Base-by-base conservation (phyloP, 2,329 filamentous ascomycete genomes). In the Akanthomyces dipterigenus region DNA sequence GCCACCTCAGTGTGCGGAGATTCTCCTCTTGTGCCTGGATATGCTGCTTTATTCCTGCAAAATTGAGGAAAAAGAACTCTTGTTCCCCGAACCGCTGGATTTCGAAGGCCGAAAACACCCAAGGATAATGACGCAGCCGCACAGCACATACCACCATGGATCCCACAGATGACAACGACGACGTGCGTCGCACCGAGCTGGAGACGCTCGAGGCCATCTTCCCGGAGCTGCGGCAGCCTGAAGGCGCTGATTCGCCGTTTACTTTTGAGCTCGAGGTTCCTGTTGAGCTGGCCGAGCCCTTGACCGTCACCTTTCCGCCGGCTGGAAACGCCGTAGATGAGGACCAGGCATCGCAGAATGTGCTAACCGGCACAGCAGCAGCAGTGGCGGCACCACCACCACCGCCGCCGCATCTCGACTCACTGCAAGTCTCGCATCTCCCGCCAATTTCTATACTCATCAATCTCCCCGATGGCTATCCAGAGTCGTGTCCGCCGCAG, bases 221-320 rank as follows among this genome's bases (percentile, higher is more conserved):
- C 65, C 86, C 86, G n/a, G 87, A 89, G 71, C 81, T 89, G 16
- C 76, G 76, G 34, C 72, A 74, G 9, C 70, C 78, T 22, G 70
- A 77, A 50, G 69, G 75, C 7, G 67, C 77, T 36, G 74, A 79
- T 62, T 63, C 64, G 36, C 70, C 69, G n/a, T 79, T 80, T 66
- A 76, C 75, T 8, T 80, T 87, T 69, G 76, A 77, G 48, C 78
- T 88, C 61, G 81, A 85, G 49, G 72, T 88, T 20, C 82, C 84
- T 3, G 80, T 88, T 45, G 78, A 80, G 64, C 81, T 85, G 12
- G 74, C 72, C 38, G 75, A 78, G 46, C 77, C 83, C 11, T 76
- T 88, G 60, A 82, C 79, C 6, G 83, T 88, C 61, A 75, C 76
- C 24, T 87, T 87, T 64, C 82, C 82, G 11, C 78, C 80, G 14